phyloP scores from a whole-genome alignment of 345 rosid genomes.

The Zanthoxylum bungeanum region DNA sequence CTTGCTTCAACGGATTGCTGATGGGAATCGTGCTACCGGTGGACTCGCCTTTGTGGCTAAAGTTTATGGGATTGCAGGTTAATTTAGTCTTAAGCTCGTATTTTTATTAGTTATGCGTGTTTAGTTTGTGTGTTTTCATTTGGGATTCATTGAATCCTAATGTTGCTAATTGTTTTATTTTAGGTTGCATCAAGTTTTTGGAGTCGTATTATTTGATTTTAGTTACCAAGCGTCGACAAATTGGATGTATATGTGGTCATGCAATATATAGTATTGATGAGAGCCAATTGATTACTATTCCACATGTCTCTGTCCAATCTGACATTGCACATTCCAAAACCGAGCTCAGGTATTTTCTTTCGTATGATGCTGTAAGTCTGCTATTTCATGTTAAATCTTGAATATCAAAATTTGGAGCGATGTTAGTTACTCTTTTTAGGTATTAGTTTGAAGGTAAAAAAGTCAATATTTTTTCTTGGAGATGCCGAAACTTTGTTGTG shows the following conservation, averaged over 20 bases:
- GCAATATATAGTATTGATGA: slow-evolving; percentile 86
- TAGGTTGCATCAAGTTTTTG: slow-evolving; percentile 93
- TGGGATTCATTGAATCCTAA: neutral
- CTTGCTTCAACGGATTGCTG: slow-evolving; percentile 87
- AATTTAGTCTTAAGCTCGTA: slow-evolving; percentile 23
- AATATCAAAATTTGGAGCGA: neutral
- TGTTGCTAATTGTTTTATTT: slow-evolving; percentile 7
- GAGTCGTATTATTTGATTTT: slow-evolving; percentile 90
- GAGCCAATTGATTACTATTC: slow-evolving; percentile 84
- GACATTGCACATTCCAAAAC: slow-evolving; percentile 94
- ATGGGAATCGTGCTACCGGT: slow-evolving; percentile 94
- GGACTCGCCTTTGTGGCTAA: slow-evolving; percentile 79
- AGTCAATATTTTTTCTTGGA: neutral
- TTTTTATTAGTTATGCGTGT: neutral
- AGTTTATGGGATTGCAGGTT: slow-evolving; percentile 92
- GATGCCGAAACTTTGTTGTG: neutral
- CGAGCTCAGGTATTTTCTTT: slow-evolving; percentile 74
- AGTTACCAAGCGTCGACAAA: slow-evolving; percentile 84
- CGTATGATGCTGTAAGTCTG: too few relatives aligned
- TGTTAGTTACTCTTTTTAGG: neutral
- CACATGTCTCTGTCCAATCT: slow-evolving; percentile 78
- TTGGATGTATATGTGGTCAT: slow-evolving; percentile 93
- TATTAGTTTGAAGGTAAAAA: neutral
- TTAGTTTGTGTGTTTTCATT: neutral
- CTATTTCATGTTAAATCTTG: neutral